Evolutionary conservation across 768 basidiomycete species (phyloP).

Genomic region (Mycena vulgaris): DNA sequence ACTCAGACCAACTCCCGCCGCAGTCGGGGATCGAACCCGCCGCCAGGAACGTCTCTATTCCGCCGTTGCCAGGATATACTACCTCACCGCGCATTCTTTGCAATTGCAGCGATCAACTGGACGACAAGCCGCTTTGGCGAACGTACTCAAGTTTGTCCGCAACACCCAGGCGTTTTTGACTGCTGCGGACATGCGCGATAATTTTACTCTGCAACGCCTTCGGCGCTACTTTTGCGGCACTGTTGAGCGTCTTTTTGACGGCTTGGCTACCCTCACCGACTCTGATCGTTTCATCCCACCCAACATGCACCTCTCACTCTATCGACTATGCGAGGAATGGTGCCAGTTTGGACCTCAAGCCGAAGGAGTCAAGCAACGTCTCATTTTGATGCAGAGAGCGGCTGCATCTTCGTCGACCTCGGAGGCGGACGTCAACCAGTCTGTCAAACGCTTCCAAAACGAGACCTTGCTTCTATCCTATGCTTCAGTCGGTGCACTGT

Average conservation of each 20-base stretch:
- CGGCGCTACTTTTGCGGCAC: slow-evolving; percentile 94
- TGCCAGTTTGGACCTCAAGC: slow-evolving; percentile 87
- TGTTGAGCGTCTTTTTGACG: slow-evolving; percentile 89
- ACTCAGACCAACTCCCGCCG: slow-evolving; percentile 61
- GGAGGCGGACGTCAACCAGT: slow-evolving; percentile 64
- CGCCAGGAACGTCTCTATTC: slow-evolving; percentile 87
- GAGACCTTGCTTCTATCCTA: slow-evolving; percentile 83
- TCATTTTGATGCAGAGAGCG: slow-evolving; percentile 80
- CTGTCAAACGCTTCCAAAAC: slow-evolving; percentile 72
- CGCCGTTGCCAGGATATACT: slow-evolving; percentile 91
- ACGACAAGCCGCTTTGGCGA: slow-evolving; percentile 80
- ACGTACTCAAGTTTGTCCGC: slow-evolving; percentile 89
- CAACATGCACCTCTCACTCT: slow-evolving; percentile 84
- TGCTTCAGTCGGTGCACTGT: slow-evolving; percentile 89
- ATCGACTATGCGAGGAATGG: slow-evolving; percentile 94
- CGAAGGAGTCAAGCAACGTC: slow-evolving; percentile 79
- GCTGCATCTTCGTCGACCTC: slow-evolving; percentile 72
- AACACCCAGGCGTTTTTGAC: slow-evolving; percentile 87
- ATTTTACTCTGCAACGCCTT: slow-evolving; percentile 82
- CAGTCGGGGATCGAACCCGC: slow-evolving; percentile 70
- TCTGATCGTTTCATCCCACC: slow-evolving; percentile 84
- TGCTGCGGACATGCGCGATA: slow-evolving; percentile 79
- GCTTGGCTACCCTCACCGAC: slow-evolving; percentile 76
- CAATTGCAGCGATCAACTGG: slow-evolving; percentile 78
- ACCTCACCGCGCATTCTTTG: slow-evolving; percentile 84